Conservation (phyloP, 805 yeast species). For the Metschnikowia orientalis region DNA sequence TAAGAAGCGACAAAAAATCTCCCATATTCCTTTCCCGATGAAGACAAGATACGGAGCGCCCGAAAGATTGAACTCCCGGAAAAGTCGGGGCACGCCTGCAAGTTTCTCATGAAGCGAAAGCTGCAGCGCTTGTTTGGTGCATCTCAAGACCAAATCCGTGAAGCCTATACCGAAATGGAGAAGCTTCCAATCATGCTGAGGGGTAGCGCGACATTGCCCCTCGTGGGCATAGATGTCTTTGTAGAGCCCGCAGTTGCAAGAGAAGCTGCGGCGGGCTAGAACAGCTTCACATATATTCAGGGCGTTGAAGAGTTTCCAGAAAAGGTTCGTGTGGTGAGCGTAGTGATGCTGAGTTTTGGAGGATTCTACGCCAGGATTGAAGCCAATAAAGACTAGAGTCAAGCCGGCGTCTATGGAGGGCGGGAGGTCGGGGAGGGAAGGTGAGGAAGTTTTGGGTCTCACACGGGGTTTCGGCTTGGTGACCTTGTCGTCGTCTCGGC, state of each 20-base stretch:
- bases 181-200: conserved; percentile 41
- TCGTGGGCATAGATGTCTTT: conserved; percentile 11
- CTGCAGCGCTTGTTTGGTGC: conserved; percentile 57
- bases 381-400: conserved; percentile 58
- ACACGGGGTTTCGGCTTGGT: background rate
- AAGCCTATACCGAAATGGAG: conserved; percentile 53
- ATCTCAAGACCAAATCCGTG: conserved; percentile 63
- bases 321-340: conserved; percentile 64
- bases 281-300: conserved; percentile 38
- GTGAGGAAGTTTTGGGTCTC: too few relatives aligned
- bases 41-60: conserved; percentile 47
- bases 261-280: conserved; percentile 1
- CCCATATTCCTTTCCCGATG: conserved; percentile 78
- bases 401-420: conserved; percentile 29
- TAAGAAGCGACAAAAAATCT: conserved; percentile 41
- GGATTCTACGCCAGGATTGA: conserved; percentile 66
- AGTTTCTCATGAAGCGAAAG: conserved; percentile 49
- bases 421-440: conserved; percentile 25
- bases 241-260: conserved; percentile 13
- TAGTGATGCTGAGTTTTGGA: conserved; percentile 61
- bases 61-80: conserved; percentile 37
- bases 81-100: conserved; percentile 49
- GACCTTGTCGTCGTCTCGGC: conserved; percentile 3
- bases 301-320: conserved; percentile 62
- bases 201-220: conserved; percentile 14